phyloP scores from a whole-genome alignment of 2,329 filamentous ascomycete genomes.

The Huntiella omanensis region DNA sequence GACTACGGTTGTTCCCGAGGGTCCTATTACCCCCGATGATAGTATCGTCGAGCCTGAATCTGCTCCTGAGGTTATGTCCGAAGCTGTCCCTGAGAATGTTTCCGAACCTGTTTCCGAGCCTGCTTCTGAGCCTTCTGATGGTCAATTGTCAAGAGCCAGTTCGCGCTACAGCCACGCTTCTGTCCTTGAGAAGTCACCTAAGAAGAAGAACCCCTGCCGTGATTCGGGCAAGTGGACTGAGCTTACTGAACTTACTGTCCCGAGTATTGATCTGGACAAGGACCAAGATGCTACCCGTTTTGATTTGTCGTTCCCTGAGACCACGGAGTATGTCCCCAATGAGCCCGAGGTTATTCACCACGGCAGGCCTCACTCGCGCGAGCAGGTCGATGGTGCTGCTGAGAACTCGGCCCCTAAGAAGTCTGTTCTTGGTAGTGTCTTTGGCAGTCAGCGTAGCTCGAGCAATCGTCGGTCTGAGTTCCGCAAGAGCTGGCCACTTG shows the following conservation, averaged over 20 bases:
- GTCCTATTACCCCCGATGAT: background rate
- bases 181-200: constrained; percentile 4
- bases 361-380: constrained; percentile 4
- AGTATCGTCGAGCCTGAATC: background rate
- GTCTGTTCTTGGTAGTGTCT: constrained; percentile 8
- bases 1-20: background rate
- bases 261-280: constrained; percentile 9
- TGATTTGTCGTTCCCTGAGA: constrained; percentile 9
- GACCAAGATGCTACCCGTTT: constrained; percentile 7
- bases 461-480: constrained; percentile 6
- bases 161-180: constrained; percentile 8
- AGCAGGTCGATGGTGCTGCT: background rate
- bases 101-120: background rate
- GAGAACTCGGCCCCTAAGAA: constrained; percentile 5
- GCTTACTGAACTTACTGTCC: constrained; percentile 10
- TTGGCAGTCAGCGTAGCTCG: background rate
- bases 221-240: constrained; percentile 10
- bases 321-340: constrained; percentile 1
- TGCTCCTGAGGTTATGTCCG: background rate
- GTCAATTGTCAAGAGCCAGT: constrained; percentile 9
- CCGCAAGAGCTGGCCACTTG: constrained; percentile 9
- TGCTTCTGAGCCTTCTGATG: constrained; percentile 1
- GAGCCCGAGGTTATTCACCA: background rate
- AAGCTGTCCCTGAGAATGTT: background rate
- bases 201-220: constrained; percentile 5